These are phyloP conservation scores for Candida maesae DNA, from an alignment of 805 yeast genomes.

Conservation along the genomic window DNA sequence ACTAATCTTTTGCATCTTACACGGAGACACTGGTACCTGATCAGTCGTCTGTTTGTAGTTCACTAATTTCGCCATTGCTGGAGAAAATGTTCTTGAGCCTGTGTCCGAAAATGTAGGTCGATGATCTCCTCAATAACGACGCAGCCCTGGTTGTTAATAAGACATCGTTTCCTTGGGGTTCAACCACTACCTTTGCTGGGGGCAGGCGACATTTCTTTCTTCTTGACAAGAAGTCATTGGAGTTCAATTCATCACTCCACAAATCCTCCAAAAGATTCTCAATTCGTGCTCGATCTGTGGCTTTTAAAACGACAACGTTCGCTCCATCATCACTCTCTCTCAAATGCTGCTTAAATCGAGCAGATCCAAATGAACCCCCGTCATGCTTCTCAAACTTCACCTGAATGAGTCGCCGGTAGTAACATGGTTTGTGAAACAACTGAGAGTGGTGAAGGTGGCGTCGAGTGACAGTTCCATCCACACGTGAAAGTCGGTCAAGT, in stretches of 20 bases:
- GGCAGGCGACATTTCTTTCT: constrained; percentile 1
- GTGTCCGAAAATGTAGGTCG: constrained; percentile 19
- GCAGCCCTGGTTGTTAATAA: neutral
- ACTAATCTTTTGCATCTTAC: too few species aligned
- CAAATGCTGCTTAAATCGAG: constrained; percentile 6
- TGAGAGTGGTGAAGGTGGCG: constrained; percentile 4
- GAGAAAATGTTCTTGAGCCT: constrained; percentile 20
- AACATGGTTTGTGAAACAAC: constrained; percentile 20
- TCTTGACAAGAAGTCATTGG: constrained; percentile 2
- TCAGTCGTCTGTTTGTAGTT: too few species aligned
- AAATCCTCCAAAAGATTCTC: constrained; percentile 30
- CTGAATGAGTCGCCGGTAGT: constrained; percentile 25
- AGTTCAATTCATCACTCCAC: constrained; percentile 31
- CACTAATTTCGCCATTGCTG: neutral
- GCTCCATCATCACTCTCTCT: constrained; percentile 7
- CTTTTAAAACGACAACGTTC: constrained; percentile 22
- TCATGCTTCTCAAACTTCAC: constrained; percentile 16
- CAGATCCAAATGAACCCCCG: constrained; percentile 9
- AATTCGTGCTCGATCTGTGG: constrained; percentile 27
- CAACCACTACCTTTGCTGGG: too few species aligned
- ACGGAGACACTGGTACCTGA: too few species aligned
- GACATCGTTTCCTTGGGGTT: too few species aligned
- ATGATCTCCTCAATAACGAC: constrained; percentile 24
- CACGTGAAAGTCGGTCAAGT: constrained; percentile 14
- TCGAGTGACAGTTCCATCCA: neutral